These are phyloP conservation scores for Hypoxylon sp. DNA, from an alignment of 2,329 filamentous ascomycete genomes.

Conservation along the genomic window DNA sequence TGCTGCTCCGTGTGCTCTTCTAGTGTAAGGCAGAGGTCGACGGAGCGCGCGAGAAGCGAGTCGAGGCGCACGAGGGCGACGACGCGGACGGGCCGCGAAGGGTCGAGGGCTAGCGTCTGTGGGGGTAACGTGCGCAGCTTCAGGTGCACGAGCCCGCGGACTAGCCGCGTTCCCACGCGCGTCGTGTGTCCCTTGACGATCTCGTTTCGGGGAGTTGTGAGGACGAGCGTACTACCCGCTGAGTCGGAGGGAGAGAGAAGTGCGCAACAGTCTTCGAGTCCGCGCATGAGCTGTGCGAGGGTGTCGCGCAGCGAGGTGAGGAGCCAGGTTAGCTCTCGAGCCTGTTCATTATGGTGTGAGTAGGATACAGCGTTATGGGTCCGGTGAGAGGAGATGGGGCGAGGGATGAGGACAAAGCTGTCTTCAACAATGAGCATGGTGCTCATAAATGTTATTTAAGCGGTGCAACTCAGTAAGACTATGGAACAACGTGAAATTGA, in stretches of 20 bases:
- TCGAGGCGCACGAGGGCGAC: conserved; percentile 80
- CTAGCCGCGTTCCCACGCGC: conserved; percentile 88
- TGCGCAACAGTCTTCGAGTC: conserved; percentile 89
- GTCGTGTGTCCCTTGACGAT: conserved; percentile 93
- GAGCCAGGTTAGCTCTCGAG: conserved; percentile 70
- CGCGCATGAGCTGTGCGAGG: conserved; percentile 69
- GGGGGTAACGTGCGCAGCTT: conserved; percentile 78
- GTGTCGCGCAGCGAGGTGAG: conserved; percentile 64
- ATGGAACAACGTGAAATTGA: not conserved
- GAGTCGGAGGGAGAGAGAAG: conserved; percentile 87
- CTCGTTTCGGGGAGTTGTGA: conserved; percentile 90
- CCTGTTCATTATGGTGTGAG: conserved; percentile 44
- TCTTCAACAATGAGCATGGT: conserved; percentile 54
- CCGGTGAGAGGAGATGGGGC: too few relatives aligned
- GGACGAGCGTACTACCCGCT: conserved; percentile 88
- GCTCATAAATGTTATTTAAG: not conserved
- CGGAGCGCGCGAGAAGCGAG: conserved; percentile 83
- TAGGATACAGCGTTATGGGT: not conserved
- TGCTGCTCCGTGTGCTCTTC: conserved; percentile 73
- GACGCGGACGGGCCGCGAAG: conserved; percentile 70
- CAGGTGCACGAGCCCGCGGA: conserved; percentile 88
- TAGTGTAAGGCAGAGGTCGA: conserved; percentile 82
- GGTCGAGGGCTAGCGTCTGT: conserved; percentile 65
- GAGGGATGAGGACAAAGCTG: conserved; percentile 48
- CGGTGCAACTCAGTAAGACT: not conserved